These are phyloP conservation scores for Atkinsonella hypoxylon DNA, from an alignment of 2,329 filamentous ascomycete species.

Conservation along the genomic window DNA sequence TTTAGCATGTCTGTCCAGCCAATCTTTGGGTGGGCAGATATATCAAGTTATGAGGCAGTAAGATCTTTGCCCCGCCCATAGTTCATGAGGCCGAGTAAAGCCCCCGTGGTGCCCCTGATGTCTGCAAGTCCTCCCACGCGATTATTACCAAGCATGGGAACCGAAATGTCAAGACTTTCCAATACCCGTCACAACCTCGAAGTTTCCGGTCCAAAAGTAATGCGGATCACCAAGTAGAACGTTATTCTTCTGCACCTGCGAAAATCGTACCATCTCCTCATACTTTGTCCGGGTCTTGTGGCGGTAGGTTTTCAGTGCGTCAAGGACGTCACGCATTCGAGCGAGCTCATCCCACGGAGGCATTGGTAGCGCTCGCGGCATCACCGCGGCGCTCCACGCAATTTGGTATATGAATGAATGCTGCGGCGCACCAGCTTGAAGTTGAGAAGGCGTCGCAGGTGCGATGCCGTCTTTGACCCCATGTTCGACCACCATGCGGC, in stretches of 20 bases:
- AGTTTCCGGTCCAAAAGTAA: constrained; percentile 27
- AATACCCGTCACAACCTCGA: constrained; percentile 21
- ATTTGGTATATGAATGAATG: constrained; percentile 34
- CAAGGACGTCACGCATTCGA: constrained; percentile 32
- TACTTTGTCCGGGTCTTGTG: constrained; percentile 19
- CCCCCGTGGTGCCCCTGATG: too few species aligned
- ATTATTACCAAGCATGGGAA: constrained; percentile 1
- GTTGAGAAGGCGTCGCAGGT: constrained; percentile 36
- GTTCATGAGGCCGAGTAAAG: too few species aligned
- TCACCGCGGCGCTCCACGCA: constrained; percentile 40
- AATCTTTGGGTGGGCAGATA: too few species aligned
- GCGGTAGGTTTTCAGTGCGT: constrained; percentile 29
- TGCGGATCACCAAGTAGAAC: constrained; percentile 15
- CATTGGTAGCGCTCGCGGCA: constrained; percentile 18
- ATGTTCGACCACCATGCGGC: constrained; percentile 27
- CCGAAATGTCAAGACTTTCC: background rate
- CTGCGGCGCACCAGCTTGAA: constrained; percentile 35
- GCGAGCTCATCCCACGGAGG: constrained; percentile 20
- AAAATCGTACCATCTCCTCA: constrained; percentile 8
- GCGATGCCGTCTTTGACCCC: constrained; percentile 26
- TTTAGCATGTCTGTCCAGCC: too few species aligned
- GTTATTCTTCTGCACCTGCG: constrained; percentile 5
- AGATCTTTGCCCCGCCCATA: too few species aligned
- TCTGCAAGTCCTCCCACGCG: background rate
- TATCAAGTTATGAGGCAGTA: too few species aligned